Base-by-base conservation (phyloP, 371 early-diverging fungal genomes). In the Blakeslea trispora region DNA sequence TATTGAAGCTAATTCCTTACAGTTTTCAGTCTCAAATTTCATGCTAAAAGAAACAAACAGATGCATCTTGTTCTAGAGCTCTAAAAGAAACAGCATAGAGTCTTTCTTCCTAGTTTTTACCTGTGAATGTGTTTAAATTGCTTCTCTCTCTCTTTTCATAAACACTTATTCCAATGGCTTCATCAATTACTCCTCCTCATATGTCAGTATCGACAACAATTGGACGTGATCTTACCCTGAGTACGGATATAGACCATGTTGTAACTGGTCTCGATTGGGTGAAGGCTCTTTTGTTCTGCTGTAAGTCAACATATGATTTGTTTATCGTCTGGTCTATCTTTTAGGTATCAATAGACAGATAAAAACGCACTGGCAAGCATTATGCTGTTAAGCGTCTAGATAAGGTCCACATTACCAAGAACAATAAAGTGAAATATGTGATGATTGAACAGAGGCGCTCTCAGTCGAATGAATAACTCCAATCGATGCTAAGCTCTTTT, bases 221-320 rank as follows among this genome's bases (percentile, higher is more conserved):
- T 37, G 37, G 13, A 17, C 9, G 21, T 3, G 52, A 45, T 17
- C 53, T 57, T 10, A 48, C 49, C 0, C 24, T 63, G 5, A 52
- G 35, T 48, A 72, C 77, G 9, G 64, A 76, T 50, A 68, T 73
- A 3, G 74, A 76, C 21, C 74, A 72, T 32, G 59, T 65, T 22
- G 75, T 72, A 2, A 64, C 61, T 42, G 97, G 96, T 67, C 96
- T 96, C 67, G 82, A 82, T 69, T 98, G 19, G 98, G 98, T 49
- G 96, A 96, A 71, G 98, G 98, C 35, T 91, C 93, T 17, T n/a
- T n/a, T 98, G 95, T 73, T 96, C 97, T 4, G 92, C 97, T 0
- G 98, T 95, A 79, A 65, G 79, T 18, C 0, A 14, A 28, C 22
- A 22, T 28, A 24, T 11, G 21, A 41, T 8, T 45, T 5, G 51